These are phyloP conservation scores for Saccharomyces hybrid DNA, from an alignment of 1,139 yeast genomes.

Conservation along the genomic window DNA sequence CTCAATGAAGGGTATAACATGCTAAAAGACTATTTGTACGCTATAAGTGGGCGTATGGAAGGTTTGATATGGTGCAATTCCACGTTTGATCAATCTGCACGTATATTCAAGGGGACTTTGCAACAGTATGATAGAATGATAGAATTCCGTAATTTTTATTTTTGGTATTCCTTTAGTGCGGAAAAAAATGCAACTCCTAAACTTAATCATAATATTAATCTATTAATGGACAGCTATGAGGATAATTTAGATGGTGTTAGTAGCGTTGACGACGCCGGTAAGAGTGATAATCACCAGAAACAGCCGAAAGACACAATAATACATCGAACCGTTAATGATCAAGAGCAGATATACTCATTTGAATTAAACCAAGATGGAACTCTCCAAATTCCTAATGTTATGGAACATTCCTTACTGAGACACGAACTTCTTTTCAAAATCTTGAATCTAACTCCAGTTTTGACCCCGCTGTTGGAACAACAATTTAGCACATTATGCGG, in stretches of 20 bases:
- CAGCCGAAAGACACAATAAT: neutral
- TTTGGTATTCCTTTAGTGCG: slow-evolving; percentile 8
- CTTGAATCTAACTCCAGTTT: slow-evolving; percentile 13
- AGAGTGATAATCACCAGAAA: neutral
- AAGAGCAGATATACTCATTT: slow-evolving; percentile 27
- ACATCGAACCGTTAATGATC: slow-evolving; percentile 9
- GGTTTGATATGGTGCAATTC: slow-evolving; percentile 7
- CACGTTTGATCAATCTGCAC: neutral
- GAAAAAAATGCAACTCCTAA: neutral
- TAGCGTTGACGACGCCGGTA: neutral
- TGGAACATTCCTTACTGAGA: slow-evolving; percentile 24
- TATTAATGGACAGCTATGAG: neutral
- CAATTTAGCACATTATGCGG: slow-evolving; percentile 29
- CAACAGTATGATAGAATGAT: slow-evolving; percentile 5
- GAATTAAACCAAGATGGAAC: slow-evolving; percentile 23
- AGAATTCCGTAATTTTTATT: slow-evolving; percentile 10
- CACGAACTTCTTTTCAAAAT: slow-evolving; percentile 25
- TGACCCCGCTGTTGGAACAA: slow-evolving; percentile 17
- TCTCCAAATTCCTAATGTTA: slow-evolving; percentile 20
- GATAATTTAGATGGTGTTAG: slow-evolving; percentile 2
- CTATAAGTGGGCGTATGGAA: slow-evolving; percentile 10
- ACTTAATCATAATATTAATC: neutral
- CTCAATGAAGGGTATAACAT: slow-evolving; percentile 19
- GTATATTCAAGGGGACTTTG: neutral
- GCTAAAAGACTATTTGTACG: slow-evolving; percentile 17